Base-by-base conservation (phyloP, 2,329 filamentous ascomycete species). In the Fonsecaea pedrosoi region DNA sequence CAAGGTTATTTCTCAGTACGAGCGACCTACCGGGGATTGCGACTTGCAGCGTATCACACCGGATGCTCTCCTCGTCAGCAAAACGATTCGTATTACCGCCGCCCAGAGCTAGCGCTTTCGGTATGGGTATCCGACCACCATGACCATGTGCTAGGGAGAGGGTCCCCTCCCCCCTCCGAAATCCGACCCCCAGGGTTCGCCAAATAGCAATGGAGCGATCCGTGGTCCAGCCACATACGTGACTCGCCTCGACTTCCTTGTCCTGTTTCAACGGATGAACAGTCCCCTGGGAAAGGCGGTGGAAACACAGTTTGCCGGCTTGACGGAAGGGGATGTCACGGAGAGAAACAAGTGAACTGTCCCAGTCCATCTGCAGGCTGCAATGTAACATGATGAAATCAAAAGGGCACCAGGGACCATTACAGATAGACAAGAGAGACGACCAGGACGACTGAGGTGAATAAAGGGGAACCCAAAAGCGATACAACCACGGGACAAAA, bases 41-140 rank as follows among this genome's bases (percentile, higher is more conserved):
- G 45, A 34, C 48, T 18, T 37, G 45, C 53, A 38, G 60, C 60
- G 54, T 37, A 56, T 15, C 58, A 48, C 40, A 42, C 45, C 18
- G 21, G 37, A 25, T 25, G 53, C 12, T n/a, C 9, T 21, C 15
- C 45, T 66, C 32, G 42, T 58, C 53, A 66, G 58, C 53, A 62
- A 42, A 53, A 13, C 53, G 58, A 53, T 35, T 57, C 21, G 38
- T 58, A 40, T 50, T 35, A 40, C 25, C 35, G 45, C 40, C 56
- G 65, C 61, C 60, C 60, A 60, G 10, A 56, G 56, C 65, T 64
- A 54, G 55, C 65, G 38, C 37, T 60, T 64, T 67, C 65, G 65
- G 65, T 40, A 67, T 32, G 35, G 15, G 15, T 40, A 67, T 67
- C 60, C 65, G 60, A 54, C 60, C 18, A 56, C 21, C 32, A 56